These are phyloP conservation scores for Sporobolomyces pararoseus DNA, from an alignment of 768 basidiomycete genomes.

Conservation along the genomic window DNA sequence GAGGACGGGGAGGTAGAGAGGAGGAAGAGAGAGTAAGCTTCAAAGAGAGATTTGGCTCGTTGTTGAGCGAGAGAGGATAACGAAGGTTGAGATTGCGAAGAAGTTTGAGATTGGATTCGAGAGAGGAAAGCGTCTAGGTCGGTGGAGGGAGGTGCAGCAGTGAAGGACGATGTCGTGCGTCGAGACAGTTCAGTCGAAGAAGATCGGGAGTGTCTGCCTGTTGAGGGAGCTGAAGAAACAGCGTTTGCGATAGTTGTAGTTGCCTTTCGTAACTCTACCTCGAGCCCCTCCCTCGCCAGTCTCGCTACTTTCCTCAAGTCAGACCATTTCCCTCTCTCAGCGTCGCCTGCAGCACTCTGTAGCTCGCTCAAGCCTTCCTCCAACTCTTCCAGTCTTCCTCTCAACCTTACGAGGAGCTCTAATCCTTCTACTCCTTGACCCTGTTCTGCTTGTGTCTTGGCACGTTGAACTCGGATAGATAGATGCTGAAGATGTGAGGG, in stretches of 20 bases:
- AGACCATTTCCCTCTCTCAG: neutral
- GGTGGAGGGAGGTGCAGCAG: neutral
- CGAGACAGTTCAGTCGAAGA: neutral
- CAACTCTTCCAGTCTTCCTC: neutral
- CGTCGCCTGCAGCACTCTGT: neutral
- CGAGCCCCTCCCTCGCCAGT: neutral
- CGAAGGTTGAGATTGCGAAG: neutral
- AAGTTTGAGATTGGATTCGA: neutral
- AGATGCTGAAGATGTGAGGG: slow-evolving; percentile 4
- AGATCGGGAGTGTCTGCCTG: neutral
- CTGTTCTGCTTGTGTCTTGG: neutral
- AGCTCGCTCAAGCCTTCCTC: neutral
- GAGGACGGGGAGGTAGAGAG: neutral
- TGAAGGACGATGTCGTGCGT: neutral
- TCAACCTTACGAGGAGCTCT: slow-evolving; percentile 1
- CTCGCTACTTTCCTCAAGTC: neutral
- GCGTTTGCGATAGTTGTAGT: neutral
- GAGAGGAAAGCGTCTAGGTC: slow-evolving; percentile 10
- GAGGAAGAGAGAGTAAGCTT: slow-evolving; percentile 9
- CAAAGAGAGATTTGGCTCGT: slow-evolving; percentile 1
- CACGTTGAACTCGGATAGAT: neutral
- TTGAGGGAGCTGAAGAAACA: neutral
- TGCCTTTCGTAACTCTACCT: neutral
- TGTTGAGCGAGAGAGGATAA: neutral
- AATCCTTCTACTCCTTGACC: neutral